Evolutionary conservation across 805 yeast species (phyloP).

Genomic region (Saturnispora kantuleensis): DNA sequence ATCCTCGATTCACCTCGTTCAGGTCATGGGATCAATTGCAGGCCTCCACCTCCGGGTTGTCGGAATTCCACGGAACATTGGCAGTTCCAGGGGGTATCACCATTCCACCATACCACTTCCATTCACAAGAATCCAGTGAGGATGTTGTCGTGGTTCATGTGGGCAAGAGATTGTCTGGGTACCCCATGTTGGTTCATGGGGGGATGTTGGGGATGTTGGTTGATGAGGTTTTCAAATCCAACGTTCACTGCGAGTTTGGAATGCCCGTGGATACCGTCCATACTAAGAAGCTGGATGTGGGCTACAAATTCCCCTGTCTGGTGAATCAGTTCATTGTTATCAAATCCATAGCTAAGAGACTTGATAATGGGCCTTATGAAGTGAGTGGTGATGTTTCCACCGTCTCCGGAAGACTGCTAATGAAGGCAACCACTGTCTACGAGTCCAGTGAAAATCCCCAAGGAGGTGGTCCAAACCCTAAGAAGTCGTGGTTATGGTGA

Average conservation of each 20-base stretch:
- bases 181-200: conserved; percentile 82
- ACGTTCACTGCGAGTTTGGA: conserved; percentile 16
- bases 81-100: conserved; percentile 72
- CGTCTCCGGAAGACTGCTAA: conserved; percentile 43
- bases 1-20: conserved; percentile 29
- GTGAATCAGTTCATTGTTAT: conserved; percentile 71
- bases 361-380: conserved; percentile 23
- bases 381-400: conserved; percentile 47
- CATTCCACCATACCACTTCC: conserved; percentile 61
- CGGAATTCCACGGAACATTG: conserved; percentile 36
- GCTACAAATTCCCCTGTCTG: conserved; percentile 62
- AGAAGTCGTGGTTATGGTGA: conserved; percentile 11
- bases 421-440: conserved; percentile 39
- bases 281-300: conserved; percentile 38
- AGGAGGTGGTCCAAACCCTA: background rate
- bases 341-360: conserved; percentile 34
- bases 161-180: conserved; percentile 75
- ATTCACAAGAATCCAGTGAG: conserved; percentile 44
- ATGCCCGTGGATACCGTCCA: conserved; percentile 25
- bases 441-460: conserved; percentile 1
- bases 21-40: conserved; percentile 39
- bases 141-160: conserved; percentile 61
- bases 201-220: conserved; percentile 75
- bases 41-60: conserved; percentile 16
- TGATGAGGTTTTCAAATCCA: conserved; percentile 57